Percentiles rank a stretch among this genome's conserved stretches.
phyloP scores from a whole-genome alignment of 2,329 filamentous ascomycete species.

The Xylaria sp. region DNA sequence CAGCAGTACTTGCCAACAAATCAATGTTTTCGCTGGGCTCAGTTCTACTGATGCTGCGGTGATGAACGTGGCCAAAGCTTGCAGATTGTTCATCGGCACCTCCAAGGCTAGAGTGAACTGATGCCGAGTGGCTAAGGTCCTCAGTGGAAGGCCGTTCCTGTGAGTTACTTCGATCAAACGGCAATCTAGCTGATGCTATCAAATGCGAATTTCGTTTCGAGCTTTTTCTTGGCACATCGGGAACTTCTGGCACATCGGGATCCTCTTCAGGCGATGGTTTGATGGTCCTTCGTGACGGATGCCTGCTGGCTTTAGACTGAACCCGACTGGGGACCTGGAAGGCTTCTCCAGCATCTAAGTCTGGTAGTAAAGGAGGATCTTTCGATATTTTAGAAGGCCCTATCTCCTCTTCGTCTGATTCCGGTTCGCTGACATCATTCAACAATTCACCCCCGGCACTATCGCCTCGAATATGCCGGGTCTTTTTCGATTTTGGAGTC shows the following conservation, averaged over 20 bases:
- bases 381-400: conserved; percentile 58
- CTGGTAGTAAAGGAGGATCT: conserved; percentile 67
- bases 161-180: conserved; percentile 68
- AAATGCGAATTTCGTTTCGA: conserved; percentile 67
- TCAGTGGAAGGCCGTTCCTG: conserved; percentile 63
- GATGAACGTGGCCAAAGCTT: conserved; percentile 67
- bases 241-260: conserved; percentile 52
- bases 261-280: conserved; percentile 45
- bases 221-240: conserved; percentile 76
- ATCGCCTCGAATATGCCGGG: conserved; percentile 47
- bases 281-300: conserved; percentile 52
- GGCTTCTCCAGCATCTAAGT: conserved; percentile 67
- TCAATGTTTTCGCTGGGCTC: conserved; percentile 61
- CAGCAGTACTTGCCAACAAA: conserved; percentile 65
- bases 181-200: conserved; percentile 56
- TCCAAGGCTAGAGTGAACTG: conserved; percentile 46
- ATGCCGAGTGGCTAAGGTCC: conserved; percentile 56
- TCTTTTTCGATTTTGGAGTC: conserved; percentile 49
- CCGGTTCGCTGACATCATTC: conserved; percentile 59
- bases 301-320: conserved; percentile 67
- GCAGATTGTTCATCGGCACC: conserved; percentile 60
- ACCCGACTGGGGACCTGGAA: conserved; percentile 73
- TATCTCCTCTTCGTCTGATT: conserved; percentile 55
- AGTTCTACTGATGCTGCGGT: conserved; percentile 66
- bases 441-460: conserved; percentile 56